Evolutionary conservation across 1,284 basidiomycete species (phyloP).

Genomic region (Tylopilus sp.): DNA sequence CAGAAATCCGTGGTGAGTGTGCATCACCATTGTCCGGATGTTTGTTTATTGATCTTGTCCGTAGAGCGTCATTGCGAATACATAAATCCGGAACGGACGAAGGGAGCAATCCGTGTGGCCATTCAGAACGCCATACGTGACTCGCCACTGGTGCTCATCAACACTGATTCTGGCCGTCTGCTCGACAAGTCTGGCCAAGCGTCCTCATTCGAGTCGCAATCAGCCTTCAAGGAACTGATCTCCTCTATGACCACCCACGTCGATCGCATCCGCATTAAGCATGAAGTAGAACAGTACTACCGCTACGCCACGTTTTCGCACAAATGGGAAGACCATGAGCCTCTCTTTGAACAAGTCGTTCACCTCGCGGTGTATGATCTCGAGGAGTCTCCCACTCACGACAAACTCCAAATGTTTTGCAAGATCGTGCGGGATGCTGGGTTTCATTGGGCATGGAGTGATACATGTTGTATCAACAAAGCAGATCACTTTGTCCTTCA

Average conservation of each 20-base stretch:
- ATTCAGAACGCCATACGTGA: slow-evolving; percentile 1
- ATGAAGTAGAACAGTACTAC: not conserved
- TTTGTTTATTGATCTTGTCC: not conserved
- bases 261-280: not conserved
- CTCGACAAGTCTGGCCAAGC: not conserved
- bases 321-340: too few species aligned
- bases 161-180: slow-evolving; percentile 8
- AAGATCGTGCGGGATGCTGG: not conserved
- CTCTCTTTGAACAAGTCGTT: slow-evolving; percentile 3
- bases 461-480: too few species aligned
- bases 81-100: not conserved
- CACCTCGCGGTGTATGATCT: not conserved
- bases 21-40: rapidly evolving
- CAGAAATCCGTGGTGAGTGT: not conserved
- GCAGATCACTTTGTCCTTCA: too few species aligned
- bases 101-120: not conserved
- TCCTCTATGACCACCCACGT: not conserved
- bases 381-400: not conserved
- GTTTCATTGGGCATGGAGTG: too few species aligned
- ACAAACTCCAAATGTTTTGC: too few species aligned
- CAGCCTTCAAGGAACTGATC: not conserved
- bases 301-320: slow-evolving; percentile 8
- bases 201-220: not conserved
- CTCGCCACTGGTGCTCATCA: slow-evolving; percentile 7
- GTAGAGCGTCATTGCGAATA: not conserved